Evolutionary conservation across 768 basidiomycete genomes (phyloP).

Genomic region (Naganishia randhawae): DNA sequence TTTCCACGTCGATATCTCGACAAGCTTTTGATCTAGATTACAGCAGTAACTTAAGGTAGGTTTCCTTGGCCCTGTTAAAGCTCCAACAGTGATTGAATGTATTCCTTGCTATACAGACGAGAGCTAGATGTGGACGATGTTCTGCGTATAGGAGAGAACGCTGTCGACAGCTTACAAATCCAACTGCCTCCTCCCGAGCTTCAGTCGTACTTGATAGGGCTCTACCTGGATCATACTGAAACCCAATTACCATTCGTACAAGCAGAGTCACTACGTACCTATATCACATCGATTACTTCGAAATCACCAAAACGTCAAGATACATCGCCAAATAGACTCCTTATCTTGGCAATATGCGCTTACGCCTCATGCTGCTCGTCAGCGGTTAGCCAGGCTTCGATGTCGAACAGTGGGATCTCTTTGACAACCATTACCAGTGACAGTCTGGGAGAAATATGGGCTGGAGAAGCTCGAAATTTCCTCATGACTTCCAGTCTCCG

Average conservation of each 20-base stretch:
- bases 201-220: constrained; percentile 23
- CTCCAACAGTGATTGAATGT: neutral
- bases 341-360: constrained; percentile 27
- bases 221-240: constrained; percentile 20
- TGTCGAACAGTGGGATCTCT: constrained; percentile 18
- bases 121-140: constrained; percentile 22
- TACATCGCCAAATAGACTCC: constrained; percentile 17
- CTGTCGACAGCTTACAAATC: constrained; percentile 18
- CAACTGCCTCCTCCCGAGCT: constrained; percentile 31
- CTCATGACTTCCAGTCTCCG: constrained; percentile 23
- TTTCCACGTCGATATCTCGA: constrained; percentile 26
- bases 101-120: neutral
- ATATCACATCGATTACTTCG: neutral
- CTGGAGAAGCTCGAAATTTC: constrained; percentile 26
- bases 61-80: neutral
- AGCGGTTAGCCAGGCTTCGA: constrained; percentile 5
- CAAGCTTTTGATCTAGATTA: constrained; percentile 32
- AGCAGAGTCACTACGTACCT: constrained; percentile 17
- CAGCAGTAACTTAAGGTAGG: constrained; percentile 28
- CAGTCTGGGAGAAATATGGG: constrained; percentile 29
- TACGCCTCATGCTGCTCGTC: constrained; percentile 29
- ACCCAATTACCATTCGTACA: constrained; percentile 26
- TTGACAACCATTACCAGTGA: constrained; percentile 12
- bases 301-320: constrained; percentile 12
- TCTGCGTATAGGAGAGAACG: constrained; percentile 10